These are phyloP conservation scores for Neurospora tetraspora DNA, from an alignment of 495 filamentous ascomycete genomes.

Conservation along the genomic window DNA sequence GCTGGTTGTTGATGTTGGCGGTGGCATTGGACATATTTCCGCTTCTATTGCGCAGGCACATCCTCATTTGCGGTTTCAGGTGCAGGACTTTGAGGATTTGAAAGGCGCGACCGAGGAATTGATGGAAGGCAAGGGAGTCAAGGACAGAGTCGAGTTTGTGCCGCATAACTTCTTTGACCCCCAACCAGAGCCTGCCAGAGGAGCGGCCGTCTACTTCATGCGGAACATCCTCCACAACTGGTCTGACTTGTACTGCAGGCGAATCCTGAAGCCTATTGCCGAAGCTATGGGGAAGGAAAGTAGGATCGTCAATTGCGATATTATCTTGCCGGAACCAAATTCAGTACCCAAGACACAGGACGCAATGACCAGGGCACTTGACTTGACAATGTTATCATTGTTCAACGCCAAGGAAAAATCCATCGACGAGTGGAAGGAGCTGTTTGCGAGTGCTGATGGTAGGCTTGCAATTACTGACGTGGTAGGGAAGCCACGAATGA, in stretches of 20 bases:
- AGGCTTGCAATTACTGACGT: conserved; percentile 4
- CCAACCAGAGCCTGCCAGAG: conserved; percentile 19
- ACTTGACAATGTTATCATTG: conserved; percentile 11
- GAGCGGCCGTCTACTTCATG: conserved; percentile 28
- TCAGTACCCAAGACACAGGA: conserved; percentile 7
- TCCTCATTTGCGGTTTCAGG: conserved; percentile 24
- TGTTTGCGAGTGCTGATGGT: conserved; percentile 7
- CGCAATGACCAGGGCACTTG: conserved; percentile 4
- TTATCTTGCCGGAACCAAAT: conserved; percentile 18
- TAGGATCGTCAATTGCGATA: conserved; percentile 26
- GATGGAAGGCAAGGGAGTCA: neutral
- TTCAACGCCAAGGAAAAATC: conserved; percentile 11
- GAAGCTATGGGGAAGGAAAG: conserved; percentile 25
- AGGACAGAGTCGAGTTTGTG: conserved; percentile 16
- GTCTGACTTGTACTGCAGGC: conserved; percentile 24
- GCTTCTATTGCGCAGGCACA: conserved; percentile 23
- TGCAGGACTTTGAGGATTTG: conserved; percentile 25
- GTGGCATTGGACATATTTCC: conserved; percentile 32
- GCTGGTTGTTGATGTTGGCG: conserved; percentile 28
- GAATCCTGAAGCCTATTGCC: conserved; percentile 24
- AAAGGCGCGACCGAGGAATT: neutral
- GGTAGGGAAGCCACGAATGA: conserved; percentile 6
- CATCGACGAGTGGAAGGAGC: conserved; percentile 5
- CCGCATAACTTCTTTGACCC: conserved; percentile 30
- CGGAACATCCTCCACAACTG: conserved; percentile 35